Evolutionary conservation across 2,329 filamentous ascomycete genomes (phyloP), one percentile per base, ranked within the genome.

Genomic region (Alternaria consortialis): DNA sequence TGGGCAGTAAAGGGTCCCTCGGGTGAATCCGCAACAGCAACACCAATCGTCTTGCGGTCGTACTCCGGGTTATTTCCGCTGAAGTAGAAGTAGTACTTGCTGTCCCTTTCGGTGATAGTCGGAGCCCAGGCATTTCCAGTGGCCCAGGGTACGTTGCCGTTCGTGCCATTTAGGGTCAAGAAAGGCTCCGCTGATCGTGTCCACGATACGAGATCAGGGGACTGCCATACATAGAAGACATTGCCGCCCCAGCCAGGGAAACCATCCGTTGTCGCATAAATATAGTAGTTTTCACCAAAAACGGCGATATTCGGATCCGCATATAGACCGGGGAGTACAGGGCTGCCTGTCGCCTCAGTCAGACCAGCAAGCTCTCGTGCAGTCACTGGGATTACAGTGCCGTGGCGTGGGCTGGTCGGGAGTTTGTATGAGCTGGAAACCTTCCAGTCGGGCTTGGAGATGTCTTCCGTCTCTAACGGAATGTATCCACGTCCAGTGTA

Each of bases 301-400:
- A 75, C 63, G 37, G 65, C 67, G 32, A 72, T 71, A 48, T 74
- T 74, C 3, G 72, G 72, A 39, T 75, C 71, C 6, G 72, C 71
- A 47, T 74, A 74, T 4, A 68, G 60, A 12, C 67, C 71, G 13
- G 63, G 61, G 5, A 74, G 69, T 5, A 72, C 69, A 12, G 72
- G 70, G 48, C 65, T 72, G 37, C 54, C 60, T 50, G 63, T 52
- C 32, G 20, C 20, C 20, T 20, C 20, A 1, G 68, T 77, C 7
- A 83, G 63, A 34, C 68, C 64, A 2, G 73, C 64, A 11, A 84
- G 76, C 69, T 85, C 83, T 1, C 74, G 76, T 1, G 82, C 81
- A 0, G 84, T 86, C 20, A 86, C 76, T 0, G 84, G 80, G 7
- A 87, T 69, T 5, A 86, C 84, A 0, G 84, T 86, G 15, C 85